A percentile compares a stretch with the other conserved stretches of the same genome.
Evolutionary conservation across 371 early-diverging fungal genomes (phyloP).

Genomic region (Haplosporangium sp.): DNA sequence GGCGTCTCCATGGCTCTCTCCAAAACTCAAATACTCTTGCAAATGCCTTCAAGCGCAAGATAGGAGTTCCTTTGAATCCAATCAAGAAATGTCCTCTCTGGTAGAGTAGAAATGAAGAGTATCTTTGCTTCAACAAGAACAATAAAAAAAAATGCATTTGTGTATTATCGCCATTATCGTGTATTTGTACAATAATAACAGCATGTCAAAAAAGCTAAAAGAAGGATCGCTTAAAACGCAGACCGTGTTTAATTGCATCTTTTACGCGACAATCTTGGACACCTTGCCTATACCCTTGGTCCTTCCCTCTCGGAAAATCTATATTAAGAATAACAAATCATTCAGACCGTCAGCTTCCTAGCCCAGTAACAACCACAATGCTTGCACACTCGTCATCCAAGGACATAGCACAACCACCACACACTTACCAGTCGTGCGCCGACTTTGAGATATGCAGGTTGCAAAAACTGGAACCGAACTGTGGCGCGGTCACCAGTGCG

Average conservation of each 20-base stretch:
- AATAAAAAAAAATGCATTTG: too few species aligned
- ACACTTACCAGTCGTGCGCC: constrained; percentile 75
- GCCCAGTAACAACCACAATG: background rate
- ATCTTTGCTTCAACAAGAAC: too few species aligned
- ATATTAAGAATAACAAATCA: constrained; percentile 1
- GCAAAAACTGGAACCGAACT: constrained; percentile 86
- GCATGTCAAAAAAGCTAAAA: too few species aligned
- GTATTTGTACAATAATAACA: too few species aligned
- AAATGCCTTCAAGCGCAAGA: constrained; percentile 69
- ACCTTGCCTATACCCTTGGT: constrained; percentile 95
- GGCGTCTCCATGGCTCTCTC: constrained; percentile 71
- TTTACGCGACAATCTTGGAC: constrained; percentile 57
- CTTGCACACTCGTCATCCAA: background rate
- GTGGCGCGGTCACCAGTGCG: constrained; percentile 90
- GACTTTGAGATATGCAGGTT: constrained; percentile 85
- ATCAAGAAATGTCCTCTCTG: constrained; percentile 56
- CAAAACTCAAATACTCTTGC: constrained; percentile 72
- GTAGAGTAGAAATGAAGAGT: background rate
- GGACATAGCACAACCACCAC: background rate
- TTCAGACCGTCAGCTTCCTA: constrained; percentile 8
- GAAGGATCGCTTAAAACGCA: too few species aligned
- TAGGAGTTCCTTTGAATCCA: constrained; percentile 64
- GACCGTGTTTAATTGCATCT: background rate
- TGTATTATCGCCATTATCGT: too few species aligned
- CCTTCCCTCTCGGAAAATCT: constrained; percentile 87